Evolutionary conservation across 352 stramenopile genomes (phyloP).

Genomic region (Ophiocytium majus): DNA sequence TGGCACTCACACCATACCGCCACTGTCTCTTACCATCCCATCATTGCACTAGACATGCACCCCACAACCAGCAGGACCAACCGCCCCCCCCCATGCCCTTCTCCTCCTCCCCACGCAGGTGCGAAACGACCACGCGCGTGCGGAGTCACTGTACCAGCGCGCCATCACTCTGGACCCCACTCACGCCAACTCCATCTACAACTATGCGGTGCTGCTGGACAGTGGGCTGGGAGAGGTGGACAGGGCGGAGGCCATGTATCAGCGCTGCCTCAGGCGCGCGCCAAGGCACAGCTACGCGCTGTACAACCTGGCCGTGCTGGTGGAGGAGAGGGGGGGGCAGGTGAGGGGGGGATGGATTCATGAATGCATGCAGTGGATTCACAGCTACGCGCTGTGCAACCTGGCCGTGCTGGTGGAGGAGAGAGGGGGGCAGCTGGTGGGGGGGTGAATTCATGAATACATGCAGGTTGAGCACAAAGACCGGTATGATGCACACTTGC

Average conservation of each 20-base stretch:
- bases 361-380: neutral
- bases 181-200: slow-evolving; percentile 59
- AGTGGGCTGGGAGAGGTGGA: slow-evolving; percentile 24
- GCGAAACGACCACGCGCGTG: slow-evolving; percentile 27
- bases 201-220: slow-evolving; percentile 60
- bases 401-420: slow-evolving; percentile 59
- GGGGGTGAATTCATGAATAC: too few relatives aligned
- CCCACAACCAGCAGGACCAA: too few relatives aligned
- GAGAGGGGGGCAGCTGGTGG: neutral
- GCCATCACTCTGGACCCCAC: slow-evolving; percentile 50
- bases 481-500: too few relatives aligned
- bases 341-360: neutral
- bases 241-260: slow-evolving; percentile 56
- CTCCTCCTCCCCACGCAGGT: slow-evolving; percentile 21
- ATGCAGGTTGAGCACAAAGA: too few relatives aligned
- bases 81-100: too few relatives aligned
- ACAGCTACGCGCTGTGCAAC: slow-evolving; percentile 61
- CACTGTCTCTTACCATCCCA: too few relatives aligned
- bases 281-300: slow-evolving; percentile 57
- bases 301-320: slow-evolving; percentile 61
- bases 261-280: slow-evolving; percentile 38
- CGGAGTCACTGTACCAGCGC: slow-evolving; percentile 50
- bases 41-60: too few relatives aligned
- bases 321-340: slow-evolving; percentile 44
- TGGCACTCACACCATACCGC: too few relatives aligned